phyloP scores from a whole-genome alignment of 768 basidiomycete genomes.

The Boletus huronensis region DNA sequence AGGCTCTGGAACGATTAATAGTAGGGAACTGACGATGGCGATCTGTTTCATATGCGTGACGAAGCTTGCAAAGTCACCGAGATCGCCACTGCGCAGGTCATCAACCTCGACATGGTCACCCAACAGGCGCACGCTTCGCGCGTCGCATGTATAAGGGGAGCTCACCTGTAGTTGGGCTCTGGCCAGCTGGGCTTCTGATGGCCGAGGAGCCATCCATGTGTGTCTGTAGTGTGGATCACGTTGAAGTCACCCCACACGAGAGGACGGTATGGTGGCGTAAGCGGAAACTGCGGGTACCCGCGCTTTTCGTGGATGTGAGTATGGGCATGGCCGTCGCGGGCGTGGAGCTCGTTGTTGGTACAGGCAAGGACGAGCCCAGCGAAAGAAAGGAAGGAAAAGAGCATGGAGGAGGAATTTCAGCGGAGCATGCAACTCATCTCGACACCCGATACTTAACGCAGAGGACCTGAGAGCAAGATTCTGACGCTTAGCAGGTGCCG shows the following conservation, averaged over 20 bases:
- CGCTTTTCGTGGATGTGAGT: constrained; percentile 34
- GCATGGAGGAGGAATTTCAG: constrained; percentile 3
- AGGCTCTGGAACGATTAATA: not conserved
- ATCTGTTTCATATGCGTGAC: constrained; percentile 76
- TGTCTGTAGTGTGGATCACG: constrained; percentile 83
- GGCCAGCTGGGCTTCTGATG: constrained; percentile 72
- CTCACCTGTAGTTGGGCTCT: constrained; percentile 70
- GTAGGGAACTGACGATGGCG: constrained; percentile 45
- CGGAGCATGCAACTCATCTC: not conserved
- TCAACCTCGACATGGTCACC: not conserved
- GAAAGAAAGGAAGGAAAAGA: constrained; percentile 17
- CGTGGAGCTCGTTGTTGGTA: constrained; percentile 11
- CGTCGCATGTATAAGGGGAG: not conserved
- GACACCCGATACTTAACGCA: not conserved
- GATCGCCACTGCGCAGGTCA: constrained; percentile 42
- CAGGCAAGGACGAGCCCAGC: constrained; percentile 22
- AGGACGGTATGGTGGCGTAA: constrained; percentile 58
- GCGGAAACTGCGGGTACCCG: constrained; percentile 37
- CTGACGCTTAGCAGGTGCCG: not conserved
- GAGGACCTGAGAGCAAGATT: not conserved
- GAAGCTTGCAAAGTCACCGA: constrained; percentile 88
- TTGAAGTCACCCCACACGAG: constrained; percentile 90
- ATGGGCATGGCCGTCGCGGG: constrained; percentile 34
- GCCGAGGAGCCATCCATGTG: constrained; percentile 77
- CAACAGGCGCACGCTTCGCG: not conserved